Evolutionary conservation across 805 yeast genomes (phyloP), one percentile per base, ranked within the genome.

Genomic region (Suhomyces sp.): DNA sequence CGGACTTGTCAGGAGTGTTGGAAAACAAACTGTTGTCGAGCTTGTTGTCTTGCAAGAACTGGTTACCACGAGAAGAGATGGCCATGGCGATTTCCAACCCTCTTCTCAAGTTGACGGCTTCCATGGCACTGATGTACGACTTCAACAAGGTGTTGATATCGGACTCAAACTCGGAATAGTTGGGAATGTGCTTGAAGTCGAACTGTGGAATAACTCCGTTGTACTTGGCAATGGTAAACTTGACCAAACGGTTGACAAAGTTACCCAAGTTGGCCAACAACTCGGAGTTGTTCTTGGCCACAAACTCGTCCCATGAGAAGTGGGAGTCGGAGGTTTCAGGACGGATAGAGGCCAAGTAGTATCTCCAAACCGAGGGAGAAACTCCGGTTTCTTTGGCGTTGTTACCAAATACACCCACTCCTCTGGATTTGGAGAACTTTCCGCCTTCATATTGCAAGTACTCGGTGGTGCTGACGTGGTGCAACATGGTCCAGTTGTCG

Each of bases 401-500:
- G 75, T 93, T 93, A 67, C 99, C 99, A 67, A 94, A 94, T 44
- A 94, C 99, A 73, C 99, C 99, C 56, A 93, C 82, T 61, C 94
- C 94, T 74, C 99, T 85, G n/a, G 97, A 90, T 75, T 94, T 94
- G 52, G 98, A 93, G 77, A 94, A 94, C 72, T 94, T 94, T 59
- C 99, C 99, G 57, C 93, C 96, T 77, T 94, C 99, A 66, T 94
- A 94, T 72, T 94, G 98, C 65, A 94, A 79, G 68, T 94, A 94
- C 74, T 93, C 99, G 10, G 99, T 94, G 46, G 99, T 92, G 68
- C 85, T 88, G 61, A 94, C 74, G 71, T 92, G 97, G 65, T 90
- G 89, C 60, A 92, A 79, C 83, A 83, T 86, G 54, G 97, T 91
- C 98, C 98, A 94, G 47, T 78, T 65, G 53, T 93, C 93, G 17